Conservation (phyloP, 345 rosid genomes). For the Syzygium aromaticum region DNA sequence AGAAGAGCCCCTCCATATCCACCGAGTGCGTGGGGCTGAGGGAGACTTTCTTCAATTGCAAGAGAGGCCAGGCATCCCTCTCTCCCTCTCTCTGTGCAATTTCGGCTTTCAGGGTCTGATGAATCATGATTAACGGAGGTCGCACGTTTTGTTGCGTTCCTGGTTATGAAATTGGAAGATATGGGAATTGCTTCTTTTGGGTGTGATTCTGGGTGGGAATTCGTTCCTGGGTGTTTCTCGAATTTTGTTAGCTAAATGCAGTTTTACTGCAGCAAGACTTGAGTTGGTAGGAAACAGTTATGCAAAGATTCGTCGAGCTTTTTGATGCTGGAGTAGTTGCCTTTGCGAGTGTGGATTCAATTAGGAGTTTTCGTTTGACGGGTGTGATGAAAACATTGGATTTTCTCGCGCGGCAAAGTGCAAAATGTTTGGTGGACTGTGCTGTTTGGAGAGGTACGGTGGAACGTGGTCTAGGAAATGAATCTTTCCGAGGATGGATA, state of each 20-base stretch:
- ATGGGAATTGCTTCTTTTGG: not conserved
- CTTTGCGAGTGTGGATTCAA: not conserved
- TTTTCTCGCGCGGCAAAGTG: not conserved
- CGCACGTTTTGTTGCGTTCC: not conserved
- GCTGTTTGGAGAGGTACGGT: not conserved
- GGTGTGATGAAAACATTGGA: not conserved
- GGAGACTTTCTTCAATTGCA: conserved; percentile 97
- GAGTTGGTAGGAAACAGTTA: not conserved
- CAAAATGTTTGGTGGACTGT: not conserved
- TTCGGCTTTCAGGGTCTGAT: not conserved
- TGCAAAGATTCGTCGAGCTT: not conserved
- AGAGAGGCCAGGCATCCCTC: conserved; percentile 82
- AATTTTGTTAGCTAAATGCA: not conserved
- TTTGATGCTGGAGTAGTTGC: not conserved
- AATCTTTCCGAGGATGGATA: not conserved
- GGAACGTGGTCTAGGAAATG: not conserved
- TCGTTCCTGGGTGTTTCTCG: not conserved
- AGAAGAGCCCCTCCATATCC: conserved; percentile 70
- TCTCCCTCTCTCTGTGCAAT: not conserved
- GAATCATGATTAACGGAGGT: not conserved
- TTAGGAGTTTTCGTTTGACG: not conserved
- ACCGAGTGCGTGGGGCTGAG: conserved; percentile 91
- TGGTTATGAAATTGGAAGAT: not conserved
- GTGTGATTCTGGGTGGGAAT: not conserved
- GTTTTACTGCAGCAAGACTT: not conserved